Conservation (phyloP, 768 basidiomycete species). For the Suillus americanus region DNA sequence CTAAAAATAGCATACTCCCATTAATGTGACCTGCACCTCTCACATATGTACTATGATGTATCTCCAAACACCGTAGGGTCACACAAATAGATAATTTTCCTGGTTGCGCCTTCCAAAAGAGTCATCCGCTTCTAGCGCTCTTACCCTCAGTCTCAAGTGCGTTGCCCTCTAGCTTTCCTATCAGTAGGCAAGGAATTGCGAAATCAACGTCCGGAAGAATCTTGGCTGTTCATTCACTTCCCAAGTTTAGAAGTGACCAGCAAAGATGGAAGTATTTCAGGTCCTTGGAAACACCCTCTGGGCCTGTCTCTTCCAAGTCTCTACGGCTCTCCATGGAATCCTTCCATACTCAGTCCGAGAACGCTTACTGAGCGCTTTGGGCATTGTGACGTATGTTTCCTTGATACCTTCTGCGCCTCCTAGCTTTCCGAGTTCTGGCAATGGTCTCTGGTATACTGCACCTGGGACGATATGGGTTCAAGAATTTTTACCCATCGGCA, state of each 20-base stretch:
- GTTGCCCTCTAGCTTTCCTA: background rate
- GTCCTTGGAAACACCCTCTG: constrained; percentile 18
- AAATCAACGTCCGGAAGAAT: background rate
- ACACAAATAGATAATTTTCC: background rate
- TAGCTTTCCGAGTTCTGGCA: constrained; percentile 70
- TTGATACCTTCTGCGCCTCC: constrained; percentile 28
- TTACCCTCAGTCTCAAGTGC: background rate
- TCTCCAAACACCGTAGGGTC: background rate
- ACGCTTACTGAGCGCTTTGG: constrained; percentile 21
- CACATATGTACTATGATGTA: background rate
- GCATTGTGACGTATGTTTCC: constrained; percentile 19
- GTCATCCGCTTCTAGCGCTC: background rate
- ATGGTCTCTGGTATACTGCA: constrained; percentile 68
- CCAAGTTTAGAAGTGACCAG: background rate
- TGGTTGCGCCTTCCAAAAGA: background rate
- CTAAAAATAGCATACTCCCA: background rate
- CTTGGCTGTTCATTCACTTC: background rate
- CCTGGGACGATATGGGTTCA: constrained; percentile 55
- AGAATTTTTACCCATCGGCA: constrained; percentile 69
- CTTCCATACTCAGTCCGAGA: constrained; percentile 19
- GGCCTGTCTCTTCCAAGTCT: constrained; percentile 14
- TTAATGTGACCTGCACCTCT: background rate
- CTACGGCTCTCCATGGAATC: constrained; percentile 13
- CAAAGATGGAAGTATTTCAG: constrained; percentile 24
- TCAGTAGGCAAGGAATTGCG: background rate